phyloP scores from a whole-genome alignment of 2,329 filamentous ascomycete genomes.

The Mariannaea sp. region DNA sequence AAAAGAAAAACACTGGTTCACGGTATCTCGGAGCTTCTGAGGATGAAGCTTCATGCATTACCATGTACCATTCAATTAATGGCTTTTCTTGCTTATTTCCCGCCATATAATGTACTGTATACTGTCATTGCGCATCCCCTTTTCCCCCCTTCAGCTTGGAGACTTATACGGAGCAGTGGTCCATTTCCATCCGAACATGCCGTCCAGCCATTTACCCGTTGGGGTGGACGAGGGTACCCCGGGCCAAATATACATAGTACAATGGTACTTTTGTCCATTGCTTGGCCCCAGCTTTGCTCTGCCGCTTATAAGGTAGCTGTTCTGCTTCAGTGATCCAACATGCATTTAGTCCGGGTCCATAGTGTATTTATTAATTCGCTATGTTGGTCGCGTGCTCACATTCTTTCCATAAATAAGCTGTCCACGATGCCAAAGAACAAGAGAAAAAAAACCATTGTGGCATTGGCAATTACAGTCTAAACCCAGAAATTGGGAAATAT shows the following conservation, averaged over 20 bases:
- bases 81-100: too few relatives aligned
- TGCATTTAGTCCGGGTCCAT: too few relatives aligned
- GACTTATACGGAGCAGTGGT: not conserved
- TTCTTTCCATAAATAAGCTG: not conserved
- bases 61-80: too few relatives aligned
- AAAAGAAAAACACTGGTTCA: too few relatives aligned
- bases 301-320: not conserved
- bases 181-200: not conserved
- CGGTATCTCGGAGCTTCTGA: too few relatives aligned
- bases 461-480: not conserved
- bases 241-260: not conserved
- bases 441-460: not conserved
- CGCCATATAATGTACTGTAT: too few relatives aligned
- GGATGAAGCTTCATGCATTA: too few relatives aligned
- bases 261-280: not conserved
- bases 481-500: too few relatives aligned
- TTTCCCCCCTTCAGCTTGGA: not conserved
- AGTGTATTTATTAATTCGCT: too few relatives aligned
- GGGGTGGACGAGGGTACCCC: not conserved
- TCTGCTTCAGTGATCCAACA: too few relatives aligned
- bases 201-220: conserved; percentile 1
- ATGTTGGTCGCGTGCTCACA: not conserved
- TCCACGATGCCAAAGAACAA: not conserved
- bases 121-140: not conserved
- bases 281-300: not conserved